These are phyloP conservation scores for Coelastrella sp. DNA, from an alignment of 139 green algal genomes.

Conservation along the genomic window DNA sequence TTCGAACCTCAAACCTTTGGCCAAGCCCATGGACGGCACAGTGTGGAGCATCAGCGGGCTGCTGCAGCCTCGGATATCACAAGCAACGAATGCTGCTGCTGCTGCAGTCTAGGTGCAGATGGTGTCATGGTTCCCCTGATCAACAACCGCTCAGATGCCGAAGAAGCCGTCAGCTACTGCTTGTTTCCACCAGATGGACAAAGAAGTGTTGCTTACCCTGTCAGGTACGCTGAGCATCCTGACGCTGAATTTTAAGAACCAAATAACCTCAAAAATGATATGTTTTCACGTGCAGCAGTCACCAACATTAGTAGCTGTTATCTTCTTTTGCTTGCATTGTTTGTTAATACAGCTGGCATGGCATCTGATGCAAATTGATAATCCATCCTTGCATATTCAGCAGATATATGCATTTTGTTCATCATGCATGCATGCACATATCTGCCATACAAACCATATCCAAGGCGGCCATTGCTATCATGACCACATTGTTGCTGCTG, in stretches of 20 bases:
- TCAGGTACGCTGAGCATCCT: not conserved
- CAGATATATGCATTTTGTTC: no score
- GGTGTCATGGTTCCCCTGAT: conserved; percentile 48
- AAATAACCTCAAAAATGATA: no score
- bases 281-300: no score
- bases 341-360: no score
- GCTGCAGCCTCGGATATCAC: not conserved
- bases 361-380: no score
- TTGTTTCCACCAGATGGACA: conserved; percentile 25
- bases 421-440: no score
- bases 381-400: no score
- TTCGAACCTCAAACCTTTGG: not conserved
- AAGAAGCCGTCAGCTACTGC: conserved; percentile 44
- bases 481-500: not conserved
- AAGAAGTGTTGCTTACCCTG: conserved; percentile 38
- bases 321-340: no score
- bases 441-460: not conserved
- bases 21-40: not conserved
- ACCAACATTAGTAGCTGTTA: no score
- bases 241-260: no score
- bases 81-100: not conserved
- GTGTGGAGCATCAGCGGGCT: no score
- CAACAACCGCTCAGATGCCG: conserved; percentile 35
- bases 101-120: conserved; percentile 38
- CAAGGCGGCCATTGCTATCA: not conserved